Base-by-base conservation (phyloP, 139 green algal genomes). In the Chlamydomonas asymmetrica region DNA sequence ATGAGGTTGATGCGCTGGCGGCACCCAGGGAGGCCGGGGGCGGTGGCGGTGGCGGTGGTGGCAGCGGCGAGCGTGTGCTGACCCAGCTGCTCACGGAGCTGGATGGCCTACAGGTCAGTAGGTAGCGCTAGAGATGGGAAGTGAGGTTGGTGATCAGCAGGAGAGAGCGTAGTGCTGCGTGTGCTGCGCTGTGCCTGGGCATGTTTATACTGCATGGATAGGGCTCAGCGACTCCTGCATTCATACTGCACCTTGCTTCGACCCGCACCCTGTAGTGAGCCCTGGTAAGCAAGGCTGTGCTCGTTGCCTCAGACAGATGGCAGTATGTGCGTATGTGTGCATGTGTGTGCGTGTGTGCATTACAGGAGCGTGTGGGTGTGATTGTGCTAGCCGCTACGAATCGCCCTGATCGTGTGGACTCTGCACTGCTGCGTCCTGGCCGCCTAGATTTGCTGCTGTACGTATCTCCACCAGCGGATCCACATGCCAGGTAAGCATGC, bases 361-460 rank as follows among this genome's bases (percentile, higher is more conserved):
- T n/a, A n/a, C 32, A 75, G 37, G 73, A 72, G 4, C 72, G 84
- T 32, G 74, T 94, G 34, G 78, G 92, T 40, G 84, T 96, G 4
- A 78, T 54, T 40, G 89, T 98, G 1, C 54, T 99, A 0, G 96
- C 86, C 4, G 96, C 95, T 34, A 99, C 94, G 65, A 99, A 99
- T 86, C 82, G 94, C 0, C 89, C 92, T 0, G 91, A 97, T 50
- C 80, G 90, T 0, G 61, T 99, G 25, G 96, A 99, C 76, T 48
- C 80, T 3, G 92, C 94, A 1, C 84, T 99, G 49, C 83, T 91
- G 40, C 82, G 96, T 1, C 93, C 96, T 0, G 96, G 96, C 10
- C 83, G 96, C 3, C 98, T 99, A 79, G 96, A 99, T 80, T 76
- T 89, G 50, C 89, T 97, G 76, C 76, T 99, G 56, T 81, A 97